phyloP scores from a whole-genome alignment of 768 basidiomycete genomes.

The Amanita inopinata region DNA sequence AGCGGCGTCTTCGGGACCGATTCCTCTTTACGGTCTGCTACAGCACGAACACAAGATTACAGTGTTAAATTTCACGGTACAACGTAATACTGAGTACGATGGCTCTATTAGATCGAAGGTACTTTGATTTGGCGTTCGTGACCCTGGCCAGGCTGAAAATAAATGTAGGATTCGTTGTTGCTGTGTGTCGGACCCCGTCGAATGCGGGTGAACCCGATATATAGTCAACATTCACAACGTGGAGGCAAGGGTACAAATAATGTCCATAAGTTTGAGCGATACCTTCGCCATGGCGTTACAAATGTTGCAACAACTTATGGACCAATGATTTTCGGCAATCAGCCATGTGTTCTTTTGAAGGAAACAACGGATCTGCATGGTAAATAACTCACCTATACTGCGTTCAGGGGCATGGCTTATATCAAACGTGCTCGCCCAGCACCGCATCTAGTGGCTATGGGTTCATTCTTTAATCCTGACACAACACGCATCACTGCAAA shows the following conservation, averaged over 20 bases:
- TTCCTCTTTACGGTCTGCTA: slow-evolving; percentile 72
- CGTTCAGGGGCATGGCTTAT: background rate
- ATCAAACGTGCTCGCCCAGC: slow-evolving; percentile 28
- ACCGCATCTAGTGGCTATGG: slow-evolving; percentile 82
- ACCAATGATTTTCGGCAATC: slow-evolving; percentile 80
- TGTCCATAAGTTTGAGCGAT: slow-evolving; percentile 94
- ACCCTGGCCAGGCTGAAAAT: background rate
- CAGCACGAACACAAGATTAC: slow-evolving; percentile 97
- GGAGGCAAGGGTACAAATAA: slow-evolving; percentile 92
- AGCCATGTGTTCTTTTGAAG: slow-evolving; percentile 67
- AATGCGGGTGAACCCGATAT: slow-evolving; percentile 76
- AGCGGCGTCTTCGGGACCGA: slow-evolving; percentile 36
- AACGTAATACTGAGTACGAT: slow-evolving; percentile 90
- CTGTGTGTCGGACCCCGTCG: slow-evolving; percentile 86
- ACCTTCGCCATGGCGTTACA: slow-evolving; percentile 72
- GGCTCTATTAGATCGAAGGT: slow-evolving; percentile 90
- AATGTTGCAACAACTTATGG: slow-evolving; percentile 84
- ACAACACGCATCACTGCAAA: slow-evolving; percentile 89
- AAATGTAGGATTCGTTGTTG: slow-evolving; percentile 68
- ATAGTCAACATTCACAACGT: slow-evolving; percentile 85
- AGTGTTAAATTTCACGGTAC: slow-evolving; percentile 85
- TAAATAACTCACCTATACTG: slow-evolving; percentile 19
- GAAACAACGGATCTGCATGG: slow-evolving; percentile 63
- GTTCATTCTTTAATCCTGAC: slow-evolving; percentile 80
- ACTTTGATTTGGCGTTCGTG: too few relatives aligned